phyloP scores from a whole-genome alignment of 75 land plant species.

The Pinus tabuliformis region DNA sequence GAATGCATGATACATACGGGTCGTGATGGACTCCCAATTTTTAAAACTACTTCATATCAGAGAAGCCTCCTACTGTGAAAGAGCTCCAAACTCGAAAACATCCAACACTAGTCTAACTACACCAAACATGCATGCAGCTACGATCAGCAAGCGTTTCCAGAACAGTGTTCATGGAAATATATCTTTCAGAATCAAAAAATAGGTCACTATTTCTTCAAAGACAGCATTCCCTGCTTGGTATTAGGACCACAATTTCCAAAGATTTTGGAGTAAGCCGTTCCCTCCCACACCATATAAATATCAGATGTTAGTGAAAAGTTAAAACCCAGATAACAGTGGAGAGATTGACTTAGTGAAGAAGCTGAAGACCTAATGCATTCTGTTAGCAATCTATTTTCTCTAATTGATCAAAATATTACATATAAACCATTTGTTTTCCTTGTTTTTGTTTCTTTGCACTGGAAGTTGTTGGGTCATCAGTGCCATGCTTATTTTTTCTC shows the following conservation, averaged over 20 bases:
- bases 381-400: background rate
- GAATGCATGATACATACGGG: background rate
- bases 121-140: background rate
- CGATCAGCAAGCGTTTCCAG: background rate
- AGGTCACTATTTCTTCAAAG: background rate
- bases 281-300: background rate
- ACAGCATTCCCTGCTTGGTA: background rate
- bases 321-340: no score
- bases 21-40: background rate
- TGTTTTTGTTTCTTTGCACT: constrained; percentile 4
- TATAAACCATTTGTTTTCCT: constrained; percentile 12
- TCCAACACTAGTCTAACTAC: background rate
- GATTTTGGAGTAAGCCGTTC: background rate
- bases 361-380: background rate
- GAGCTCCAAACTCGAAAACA: background rate
- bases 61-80: background rate
- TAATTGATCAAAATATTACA: background rate
- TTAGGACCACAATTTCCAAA: background rate
- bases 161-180: background rate
- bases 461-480: background rate
- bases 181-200: background rate
- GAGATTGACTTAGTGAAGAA: background rate
- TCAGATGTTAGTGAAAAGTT: no score
- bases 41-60: background rate
- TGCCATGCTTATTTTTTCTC: background rate